Base-by-base conservation (phyloP, 257 asterid genomes). In the Sherardia arvensis region DNA sequence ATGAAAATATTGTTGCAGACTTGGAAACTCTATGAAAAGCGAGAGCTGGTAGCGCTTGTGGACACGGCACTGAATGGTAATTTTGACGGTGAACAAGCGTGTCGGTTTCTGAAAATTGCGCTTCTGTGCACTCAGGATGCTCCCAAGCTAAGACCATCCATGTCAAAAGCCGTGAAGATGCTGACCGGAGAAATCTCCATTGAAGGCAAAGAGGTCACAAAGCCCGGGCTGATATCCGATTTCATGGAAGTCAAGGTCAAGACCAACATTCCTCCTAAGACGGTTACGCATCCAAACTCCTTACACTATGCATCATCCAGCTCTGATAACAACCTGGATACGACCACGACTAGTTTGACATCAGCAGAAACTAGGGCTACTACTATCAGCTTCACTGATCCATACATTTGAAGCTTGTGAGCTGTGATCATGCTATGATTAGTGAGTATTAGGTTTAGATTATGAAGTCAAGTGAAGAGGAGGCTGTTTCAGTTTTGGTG, bases 41-140 rank as follows among this genome's bases (percentile, higher is more conserved):
- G 69, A 38, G 89, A 84, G 75, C 84, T 90, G 9, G 87, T 85
- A 8, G 58, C 51, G 38, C 77, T 90, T n/a, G 86, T 90, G 47
- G 99, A 93, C 79, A 79, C 82, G 7, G 74, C 83, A 1, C 65
- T 93, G 38, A 53, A 81, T 3, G 99, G 96, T 38, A 78, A 81
- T 73, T 90, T 85, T 47, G 97, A 93, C 63, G 84, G 81, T 0
- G 92, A 93, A 72, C 85, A 83, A 68, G 97, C 97, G 11, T 90
- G 99, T 81, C 85, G 66, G 69, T 80, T 77, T 83, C 76, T 93
- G 23, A 87, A 90, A 75, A 80, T 93, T 8, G 97, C 94, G 26
- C 81, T 93, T 43, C 95, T 93, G 51, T 93, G 99, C 77, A 87
- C 96, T 53, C 99, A 93, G 71, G 97, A 93, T 71, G 32, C 82